Evolutionary conservation across 2,329 filamentous ascomycete species (phyloP).

Genomic region (Calonectria pauciramosa): DNA sequence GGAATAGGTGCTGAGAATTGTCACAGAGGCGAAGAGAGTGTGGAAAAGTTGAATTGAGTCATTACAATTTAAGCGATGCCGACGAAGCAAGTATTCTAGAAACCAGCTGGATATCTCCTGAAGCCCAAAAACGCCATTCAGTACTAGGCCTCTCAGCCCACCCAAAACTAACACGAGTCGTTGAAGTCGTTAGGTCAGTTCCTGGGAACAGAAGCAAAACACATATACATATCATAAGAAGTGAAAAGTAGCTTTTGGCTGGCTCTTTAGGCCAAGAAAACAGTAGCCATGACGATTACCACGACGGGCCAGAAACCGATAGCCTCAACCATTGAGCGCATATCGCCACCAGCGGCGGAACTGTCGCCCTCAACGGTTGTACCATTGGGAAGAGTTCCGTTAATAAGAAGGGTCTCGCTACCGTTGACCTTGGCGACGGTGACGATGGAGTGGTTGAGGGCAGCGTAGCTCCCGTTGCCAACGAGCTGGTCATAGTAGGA

Average conservation of each 20-base stretch:
- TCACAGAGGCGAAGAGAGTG: not conserved
- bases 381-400: slow-evolving; percentile 83
- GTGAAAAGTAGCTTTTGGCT: not conserved
- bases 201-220: slow-evolving; percentile 12
- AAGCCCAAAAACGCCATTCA: not conserved
- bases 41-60: not conserved
- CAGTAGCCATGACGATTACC: slow-evolving; percentile 59
- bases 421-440: slow-evolving; percentile 73
- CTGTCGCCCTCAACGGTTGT: slow-evolving; percentile 64
- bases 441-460: slow-evolving; percentile 73
- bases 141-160: not conserved
- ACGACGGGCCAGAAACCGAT: slow-evolving; percentile 66
- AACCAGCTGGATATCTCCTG: not conserved
- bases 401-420: slow-evolving; percentile 75
- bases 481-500: slow-evolving; percentile 73
- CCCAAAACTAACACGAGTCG: not conserved
- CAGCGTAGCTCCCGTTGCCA: slow-evolving; percentile 72
- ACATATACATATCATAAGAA: slow-evolving; percentile 12
- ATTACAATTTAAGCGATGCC: not conserved
- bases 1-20: slow-evolving; percentile 73
- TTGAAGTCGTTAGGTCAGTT: slow-evolving; percentile 1
- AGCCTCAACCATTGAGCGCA: slow-evolving; percentile 52
- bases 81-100: not conserved
- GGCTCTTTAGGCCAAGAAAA: slow-evolving; percentile 56
- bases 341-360: slow-evolving; percentile 41